Base-by-base conservation (phyloP, 768 basidiomycete species). In the Sarcomyxa edulis region DNA sequence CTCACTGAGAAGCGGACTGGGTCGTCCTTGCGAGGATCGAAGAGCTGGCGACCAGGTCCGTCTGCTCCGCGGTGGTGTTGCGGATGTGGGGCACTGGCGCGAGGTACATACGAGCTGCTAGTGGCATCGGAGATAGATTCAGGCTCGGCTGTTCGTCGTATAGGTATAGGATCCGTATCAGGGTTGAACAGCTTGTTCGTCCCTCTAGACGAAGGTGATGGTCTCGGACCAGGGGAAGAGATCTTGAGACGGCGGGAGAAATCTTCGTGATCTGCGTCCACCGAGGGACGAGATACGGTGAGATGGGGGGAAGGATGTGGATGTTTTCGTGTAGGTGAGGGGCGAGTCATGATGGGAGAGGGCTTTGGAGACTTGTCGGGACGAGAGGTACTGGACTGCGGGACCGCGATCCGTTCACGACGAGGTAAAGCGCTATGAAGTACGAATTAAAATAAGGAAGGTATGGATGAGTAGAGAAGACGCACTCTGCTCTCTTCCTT, bases 11-110 rank as follows among this genome's bases (percentile, higher is more conserved):
- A 98, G 8, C 84, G 76, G 22, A 92, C 76, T 0, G 96, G 91
- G 56, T 98, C 90, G 56, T 98, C 88, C 51, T 89, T 81, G 26
- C 87, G 73, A 43, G 87, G 89, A 54, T 98, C 92, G 42, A 92
- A 94, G 0, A 96, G 75, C 44, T 84, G 85, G 28, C 80, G 64
- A 6, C 59, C 45, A 7, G 70, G 57, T 21, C 59, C 49, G 12
- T 55, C 53, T n/a, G 59, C 35, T 38, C 23, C 59, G 14, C 57
- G 43, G 19, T 53, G 52, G 39, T 52, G 48, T 9, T 53, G 48
- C 8, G 59, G 36, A 24, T 58, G 54, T 8, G 59, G 47, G 23
- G 60, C 34, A 25, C 58, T 50, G 14, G 59, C 59, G 20, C 62
- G 61, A 11, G 64, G 64, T 9, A 60, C 61, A 49, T 76, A 70